Evolutionary conservation across 768 basidiomycete genomes (phyloP), one percentile per base, ranked within the genome.

Genomic region (Calocybe gangraenosa): DNA sequence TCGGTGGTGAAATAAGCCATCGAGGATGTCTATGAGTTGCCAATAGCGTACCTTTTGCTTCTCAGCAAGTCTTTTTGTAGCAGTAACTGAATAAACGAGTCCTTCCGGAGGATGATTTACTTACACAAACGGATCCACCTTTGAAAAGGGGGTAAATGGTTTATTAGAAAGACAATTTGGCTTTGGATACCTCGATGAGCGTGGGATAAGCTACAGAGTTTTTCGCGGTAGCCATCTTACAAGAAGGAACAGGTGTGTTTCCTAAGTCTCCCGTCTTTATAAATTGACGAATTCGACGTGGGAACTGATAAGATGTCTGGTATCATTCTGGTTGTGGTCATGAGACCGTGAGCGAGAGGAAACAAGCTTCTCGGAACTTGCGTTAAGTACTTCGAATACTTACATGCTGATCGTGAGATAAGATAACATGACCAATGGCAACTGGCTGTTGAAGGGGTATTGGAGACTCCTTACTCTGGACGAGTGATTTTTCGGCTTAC

Each of bases 81-180:
- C 28, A 6, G 8, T 21, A 32, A 17, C 20, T 22, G 18, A 11
- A 14, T 14, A n/a, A 11, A 32, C 21, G 9, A 4, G 15, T 20
- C 10, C 34, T 33, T 22, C 13, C 11, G 20, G 42, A 9, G 11
- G n/a, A 6, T 21, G 19, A 9, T 34, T 19, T 33, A 54, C 79
- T 68, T 54, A 85, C 82, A 79, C 55, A 57, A 85, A 84, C 1
- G 85, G 84, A 58, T 87, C n/a, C n/a, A n/a, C n/a, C n/a, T n/a
- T n/a, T n/a, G n/a, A n/a, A n/a, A n/a, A n/a, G n/a, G n/a, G n/a
- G n/a, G n/a, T n/a, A n/a, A n/a, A n/a, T 83, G 40, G 85, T 73
- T 82, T 84, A 44, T 31, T 35, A 7, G 14, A 35, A 35, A n/a
- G 10, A 35, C 7, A 33, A 21, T 39, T 43, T 10, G 25, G 40